Conservation (phyloP, 805 yeast species). For the Pichia cabralensis region DNA sequence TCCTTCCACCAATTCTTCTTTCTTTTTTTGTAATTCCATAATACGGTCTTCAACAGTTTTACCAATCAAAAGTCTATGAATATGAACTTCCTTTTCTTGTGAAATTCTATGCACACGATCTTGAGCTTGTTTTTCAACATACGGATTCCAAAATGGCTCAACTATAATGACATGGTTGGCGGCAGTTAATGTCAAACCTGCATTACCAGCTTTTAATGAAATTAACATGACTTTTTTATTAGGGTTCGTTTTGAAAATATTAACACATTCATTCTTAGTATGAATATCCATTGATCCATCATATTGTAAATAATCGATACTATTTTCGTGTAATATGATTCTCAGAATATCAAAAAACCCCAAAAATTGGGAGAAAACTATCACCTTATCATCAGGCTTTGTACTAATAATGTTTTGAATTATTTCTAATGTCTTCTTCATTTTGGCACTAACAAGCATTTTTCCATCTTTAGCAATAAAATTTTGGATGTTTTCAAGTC, state of each 20-base stretch:
- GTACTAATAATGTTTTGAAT: constrained; percentile 39
- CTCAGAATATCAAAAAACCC: constrained; percentile 59
- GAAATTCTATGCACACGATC: constrained; percentile 95
- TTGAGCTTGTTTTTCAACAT: constrained; percentile 93
- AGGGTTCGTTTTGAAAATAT: constrained; percentile 50
- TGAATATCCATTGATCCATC: constrained; percentile 76
- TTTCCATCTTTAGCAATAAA: constrained; percentile 29
- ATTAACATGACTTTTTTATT: constrained; percentile 51
- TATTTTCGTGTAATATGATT: constrained; percentile 38
- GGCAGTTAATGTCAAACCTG: constrained; percentile 87
- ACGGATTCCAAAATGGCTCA: constrained; percentile 99
- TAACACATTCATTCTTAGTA: constrained; percentile 54
- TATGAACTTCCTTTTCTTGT: constrained; percentile 66
- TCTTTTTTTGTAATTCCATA: constrained; percentile 64
- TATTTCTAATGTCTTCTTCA: constrained; percentile 48
- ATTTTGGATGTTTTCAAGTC: constrained; percentile 19
- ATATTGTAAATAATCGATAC: constrained; percentile 48
- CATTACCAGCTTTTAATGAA: constrained; percentile 89
- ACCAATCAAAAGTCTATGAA: constrained; percentile 59
- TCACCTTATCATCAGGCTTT: constrained; percentile 60
- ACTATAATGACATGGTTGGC: constrained; percentile 86
- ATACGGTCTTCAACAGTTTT: constrained; percentile 88
- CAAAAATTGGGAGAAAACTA: constrained; percentile 82
- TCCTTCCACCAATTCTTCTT: constrained; percentile 66
- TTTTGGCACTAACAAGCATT: constrained; percentile 59